These are phyloP conservation scores for Oryza punctata DNA, from an alignment of 176 grass and related monocot genomes.

Conservation along the genomic window DNA sequence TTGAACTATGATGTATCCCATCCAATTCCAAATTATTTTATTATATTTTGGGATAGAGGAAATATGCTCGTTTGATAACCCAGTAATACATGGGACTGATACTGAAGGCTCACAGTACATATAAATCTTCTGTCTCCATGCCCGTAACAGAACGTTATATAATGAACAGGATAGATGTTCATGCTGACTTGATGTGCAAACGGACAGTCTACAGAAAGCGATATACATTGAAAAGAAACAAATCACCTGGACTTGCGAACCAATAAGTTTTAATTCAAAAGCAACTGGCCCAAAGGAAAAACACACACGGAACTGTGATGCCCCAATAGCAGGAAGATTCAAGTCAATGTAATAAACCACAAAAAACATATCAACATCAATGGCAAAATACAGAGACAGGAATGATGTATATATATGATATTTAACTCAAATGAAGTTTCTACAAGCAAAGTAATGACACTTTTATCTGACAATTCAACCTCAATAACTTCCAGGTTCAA, in stretches of 20 bases:
- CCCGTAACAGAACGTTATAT: background rate
- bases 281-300: background rate
- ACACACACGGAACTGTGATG: background rate
- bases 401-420: constrained; percentile 44
- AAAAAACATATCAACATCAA: constrained; percentile 42
- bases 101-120: background rate
- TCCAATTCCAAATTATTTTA: too few species aligned
- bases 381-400: constrained; percentile 27
- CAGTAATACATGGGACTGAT: background rate
- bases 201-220: background rate
- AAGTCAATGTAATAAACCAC: constrained; percentile 33
- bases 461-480: constrained; percentile 41
- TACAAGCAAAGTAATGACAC: constrained; percentile 54
- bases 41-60: too few species aligned
- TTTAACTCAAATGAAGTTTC: constrained; percentile 57
- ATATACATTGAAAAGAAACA: background rate
- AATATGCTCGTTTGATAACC: background rate
- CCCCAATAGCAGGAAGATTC: background rate
- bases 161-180: background rate
- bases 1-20: too few species aligned
- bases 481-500: constrained; percentile 48
- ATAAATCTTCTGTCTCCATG: background rate
- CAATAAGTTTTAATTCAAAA: background rate
- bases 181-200: background rate
- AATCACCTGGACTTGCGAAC: background rate